Conservation (phyloP, 768 basidiomycete genomes). For the Amanita subjunquillea region DNA sequence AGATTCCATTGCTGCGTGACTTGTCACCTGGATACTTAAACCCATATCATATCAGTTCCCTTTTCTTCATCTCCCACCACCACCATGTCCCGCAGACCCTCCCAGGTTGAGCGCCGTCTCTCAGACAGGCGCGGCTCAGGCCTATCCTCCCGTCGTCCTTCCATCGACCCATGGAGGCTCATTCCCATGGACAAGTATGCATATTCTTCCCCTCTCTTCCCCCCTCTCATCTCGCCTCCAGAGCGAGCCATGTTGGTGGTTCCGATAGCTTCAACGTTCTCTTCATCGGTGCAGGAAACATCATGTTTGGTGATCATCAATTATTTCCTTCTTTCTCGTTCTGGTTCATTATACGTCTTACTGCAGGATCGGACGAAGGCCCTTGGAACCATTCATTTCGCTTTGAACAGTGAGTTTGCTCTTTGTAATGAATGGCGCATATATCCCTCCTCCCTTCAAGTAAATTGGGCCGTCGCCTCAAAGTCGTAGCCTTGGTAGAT, state of each 20-base stretch:
- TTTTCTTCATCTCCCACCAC: conserved; percentile 7
- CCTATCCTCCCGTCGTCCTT: conserved; percentile 51
- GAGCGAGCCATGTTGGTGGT: conserved; percentile 41
- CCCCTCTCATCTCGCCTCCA: conserved; percentile 15
- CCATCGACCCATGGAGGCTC: conserved; percentile 71
- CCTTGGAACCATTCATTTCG: conserved; percentile 94
- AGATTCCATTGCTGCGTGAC: conserved; percentile 5
- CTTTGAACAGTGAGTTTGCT: conserved; percentile 62
- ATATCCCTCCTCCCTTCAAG: conserved; percentile 22
- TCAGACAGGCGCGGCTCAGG: conserved; percentile 42
- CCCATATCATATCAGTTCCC: conserved; percentile 2
- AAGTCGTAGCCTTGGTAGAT: conserved; percentile 91
- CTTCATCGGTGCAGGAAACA: conserved; percentile 93
- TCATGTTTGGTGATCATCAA: conserved; percentile 79
- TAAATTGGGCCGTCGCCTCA: conserved; percentile 92
- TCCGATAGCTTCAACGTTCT: conserved; percentile 84
- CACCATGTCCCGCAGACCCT: conserved; percentile 9
- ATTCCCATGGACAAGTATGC: conserved; percentile 72
- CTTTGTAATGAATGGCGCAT: conserved; percentile 8
- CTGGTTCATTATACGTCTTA: not conserved
- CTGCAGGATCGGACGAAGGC: conserved; percentile 71
- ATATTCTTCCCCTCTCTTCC: conserved; percentile 5
- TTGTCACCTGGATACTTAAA: conserved; percentile 6
- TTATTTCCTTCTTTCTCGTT: conserved; percentile 1
- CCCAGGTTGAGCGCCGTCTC: conserved; percentile 23